Evolutionary conservation across 148 eudicot genomes (phyloP).

Genomic region (Hydrangea macrophylla): DNA sequence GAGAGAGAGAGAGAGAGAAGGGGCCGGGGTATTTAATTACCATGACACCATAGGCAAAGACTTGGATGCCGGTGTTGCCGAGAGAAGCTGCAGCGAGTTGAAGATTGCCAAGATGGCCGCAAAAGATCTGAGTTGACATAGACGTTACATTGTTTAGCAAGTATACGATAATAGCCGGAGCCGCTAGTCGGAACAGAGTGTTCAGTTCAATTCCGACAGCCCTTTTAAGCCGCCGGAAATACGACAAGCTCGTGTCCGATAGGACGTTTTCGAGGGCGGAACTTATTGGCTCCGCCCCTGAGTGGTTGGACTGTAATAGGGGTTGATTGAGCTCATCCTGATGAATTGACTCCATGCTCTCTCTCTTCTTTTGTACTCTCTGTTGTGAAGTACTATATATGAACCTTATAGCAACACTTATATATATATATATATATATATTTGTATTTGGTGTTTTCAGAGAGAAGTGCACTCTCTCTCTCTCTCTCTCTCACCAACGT

Average conservation of each 20-base stretch:
- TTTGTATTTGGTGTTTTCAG: too few relatives aligned
- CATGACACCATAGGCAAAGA: constrained; percentile 60
- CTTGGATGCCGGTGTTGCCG: constrained; percentile 56
- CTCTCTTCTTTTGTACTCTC: too few relatives aligned
- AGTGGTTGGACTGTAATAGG: neutral
- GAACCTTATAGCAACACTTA: too few relatives aligned
- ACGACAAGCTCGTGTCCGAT: constrained; percentile 12
- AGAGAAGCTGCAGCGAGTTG: constrained; percentile 53
- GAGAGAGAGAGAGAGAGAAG: neutral
- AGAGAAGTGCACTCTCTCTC: too few relatives aligned
- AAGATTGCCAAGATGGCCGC: constrained; percentile 67
- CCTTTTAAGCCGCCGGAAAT: constrained; percentile 14
- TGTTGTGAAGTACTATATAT: too few relatives aligned
- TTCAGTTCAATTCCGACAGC: constrained; percentile 38
- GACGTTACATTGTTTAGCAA: constrained; percentile 45
- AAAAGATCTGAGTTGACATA: constrained; percentile 50
- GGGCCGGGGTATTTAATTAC: too few relatives aligned
- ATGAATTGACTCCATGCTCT: neutral
- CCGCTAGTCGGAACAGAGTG: constrained; percentile 32
- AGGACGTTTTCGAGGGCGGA: constrained; percentile 35
- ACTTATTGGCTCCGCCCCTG: constrained; percentile 5
- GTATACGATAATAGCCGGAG: constrained; percentile 54
- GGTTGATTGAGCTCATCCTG: constrained; percentile 4
- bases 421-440: too few relatives aligned
- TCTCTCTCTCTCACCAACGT: too few relatives aligned